Evolutionary conservation across 495 filamentous ascomycete species (phyloP).

Genomic region (Acidiella bohemica): DNA sequence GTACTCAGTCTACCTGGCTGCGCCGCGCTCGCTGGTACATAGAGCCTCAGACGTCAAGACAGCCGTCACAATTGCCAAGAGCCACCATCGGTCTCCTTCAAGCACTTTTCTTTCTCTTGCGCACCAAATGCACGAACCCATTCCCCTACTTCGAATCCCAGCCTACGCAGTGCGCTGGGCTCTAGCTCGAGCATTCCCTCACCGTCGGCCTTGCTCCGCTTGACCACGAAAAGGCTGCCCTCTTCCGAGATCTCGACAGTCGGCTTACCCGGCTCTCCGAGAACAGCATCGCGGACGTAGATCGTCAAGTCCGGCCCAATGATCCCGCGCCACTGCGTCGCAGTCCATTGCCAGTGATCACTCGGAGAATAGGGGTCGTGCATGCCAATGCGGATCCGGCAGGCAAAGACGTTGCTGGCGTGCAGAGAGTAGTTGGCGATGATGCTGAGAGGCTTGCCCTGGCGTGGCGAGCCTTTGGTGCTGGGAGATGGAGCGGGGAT

Average conservation of each 20-base stretch:
- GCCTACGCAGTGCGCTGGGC: slow-evolving; percentile 40
- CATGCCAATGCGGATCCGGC: slow-evolving; percentile 48
- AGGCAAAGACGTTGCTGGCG: slow-evolving; percentile 59
- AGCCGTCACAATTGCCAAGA: too few species aligned
- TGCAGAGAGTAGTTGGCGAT: slow-evolving; percentile 66
- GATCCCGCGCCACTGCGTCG: slow-evolving; percentile 80
- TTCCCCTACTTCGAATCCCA: slow-evolving; percentile 75
- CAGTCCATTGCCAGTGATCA: slow-evolving; percentile 98
- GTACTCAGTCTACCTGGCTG: too few species aligned
- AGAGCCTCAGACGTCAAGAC: too few species aligned
- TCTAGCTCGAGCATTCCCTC: slow-evolving; percentile 19
- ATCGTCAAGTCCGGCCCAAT: slow-evolving; percentile 80
- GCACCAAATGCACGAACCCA: slow-evolving; percentile 42
- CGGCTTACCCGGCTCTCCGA: slow-evolving; percentile 27
- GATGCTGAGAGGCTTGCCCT: slow-evolving; percentile 48
- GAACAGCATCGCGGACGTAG: slow-evolving; percentile 36
- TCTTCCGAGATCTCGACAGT: slow-evolving; percentile 38
- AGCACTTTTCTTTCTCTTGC: slow-evolving; percentile 6
- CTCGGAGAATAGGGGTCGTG: slow-evolving; percentile 60
- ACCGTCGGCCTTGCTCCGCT: slow-evolving; percentile 31
- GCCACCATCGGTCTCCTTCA: too few species aligned
- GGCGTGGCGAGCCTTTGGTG: slow-evolving; percentile 1
- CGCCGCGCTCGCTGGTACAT: too few species aligned
- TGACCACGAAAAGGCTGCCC: slow-evolving; percentile 39
- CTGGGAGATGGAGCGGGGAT: slow-evolving; percentile 1